Percentiles rank a stretch among this genome's conserved stretches.
phyloP scores from a whole-genome alignment of 2,329 filamentous ascomycete species.

The Diplodia intermedia region DNA sequence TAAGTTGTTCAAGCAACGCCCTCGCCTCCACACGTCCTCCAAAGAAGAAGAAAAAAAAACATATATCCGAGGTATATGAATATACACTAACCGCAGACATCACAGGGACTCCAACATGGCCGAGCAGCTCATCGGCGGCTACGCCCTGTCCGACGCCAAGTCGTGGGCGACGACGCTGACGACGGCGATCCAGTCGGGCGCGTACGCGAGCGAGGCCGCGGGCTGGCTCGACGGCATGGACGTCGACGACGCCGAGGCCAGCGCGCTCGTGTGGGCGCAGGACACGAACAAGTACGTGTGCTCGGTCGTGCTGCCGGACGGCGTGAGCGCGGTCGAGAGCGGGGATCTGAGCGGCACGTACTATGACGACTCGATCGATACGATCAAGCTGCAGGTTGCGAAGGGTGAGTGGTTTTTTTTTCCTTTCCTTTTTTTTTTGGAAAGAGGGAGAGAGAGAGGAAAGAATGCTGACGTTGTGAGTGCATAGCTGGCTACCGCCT shows the following conservation, averaged over 20 bases:
- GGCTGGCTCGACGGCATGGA: slow-evolving; percentile 50
- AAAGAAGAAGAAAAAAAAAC: no score
- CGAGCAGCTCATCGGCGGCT: slow-evolving; percentile 52
- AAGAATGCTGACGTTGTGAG: not conserved
- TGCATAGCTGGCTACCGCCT: slow-evolving; percentile 44
- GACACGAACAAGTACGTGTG: slow-evolving; percentile 55
- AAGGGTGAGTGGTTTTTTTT: slow-evolving; percentile 44
- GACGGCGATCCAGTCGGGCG: slow-evolving; percentile 49
- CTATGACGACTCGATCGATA: slow-evolving; percentile 47
- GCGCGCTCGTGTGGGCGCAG: slow-evolving; percentile 51
- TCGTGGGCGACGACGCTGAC: slow-evolving; percentile 50
- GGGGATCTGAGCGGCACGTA: slow-evolving; percentile 49
- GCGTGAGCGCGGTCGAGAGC: slow-evolving; percentile 45
- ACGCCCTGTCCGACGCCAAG: slow-evolving; percentile 47
- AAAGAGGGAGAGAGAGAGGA: not conserved
- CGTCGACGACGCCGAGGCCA: slow-evolving; percentile 44
- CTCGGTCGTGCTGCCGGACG: slow-evolving; percentile 50
- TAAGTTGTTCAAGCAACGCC: not conserved
- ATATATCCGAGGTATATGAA: no score
- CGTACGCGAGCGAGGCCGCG: slow-evolving; percentile 38
- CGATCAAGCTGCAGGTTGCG: slow-evolving; percentile 53
- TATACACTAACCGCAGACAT: slow-evolving; percentile 39
- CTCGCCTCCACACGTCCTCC: no score
- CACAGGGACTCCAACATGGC: slow-evolving; percentile 51
- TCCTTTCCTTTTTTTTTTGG: not conserved